Conservation (phyloP, 1,139 yeast genomes). For the Ogataea hybrid region DNA sequence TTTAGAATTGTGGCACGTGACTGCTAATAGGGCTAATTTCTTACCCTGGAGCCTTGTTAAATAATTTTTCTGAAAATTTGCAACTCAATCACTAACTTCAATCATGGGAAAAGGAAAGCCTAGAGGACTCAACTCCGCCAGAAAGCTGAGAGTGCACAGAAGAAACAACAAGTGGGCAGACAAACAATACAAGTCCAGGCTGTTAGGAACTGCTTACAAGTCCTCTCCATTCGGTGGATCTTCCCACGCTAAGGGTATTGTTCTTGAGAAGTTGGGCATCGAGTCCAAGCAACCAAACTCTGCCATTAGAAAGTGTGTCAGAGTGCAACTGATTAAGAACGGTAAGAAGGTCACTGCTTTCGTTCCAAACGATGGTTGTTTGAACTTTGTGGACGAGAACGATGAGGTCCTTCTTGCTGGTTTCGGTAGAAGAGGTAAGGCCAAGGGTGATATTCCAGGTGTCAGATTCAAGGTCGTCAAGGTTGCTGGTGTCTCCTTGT, state of each 20-base stretch:
- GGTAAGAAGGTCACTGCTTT: conserved; percentile 99
- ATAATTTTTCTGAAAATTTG: conserved; percentile 15
- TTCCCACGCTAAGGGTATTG: conserved; percentile 99
- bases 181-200: conserved; percentile 95
- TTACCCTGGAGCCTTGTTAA: conserved; percentile 7
- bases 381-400: conserved; percentile 99
- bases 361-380: conserved; percentile 99
- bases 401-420: conserved; percentile 99
- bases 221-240: conserved; percentile 99
- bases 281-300: conserved; percentile 99
- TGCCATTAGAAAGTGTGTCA: conserved; percentile 99
- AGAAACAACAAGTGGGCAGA: conserved; percentile 99
- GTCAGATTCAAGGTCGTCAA: conserved; percentile 99
- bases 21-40: conserved; percentile 1
- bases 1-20: conserved; percentile 5
- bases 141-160: conserved; percentile 99
- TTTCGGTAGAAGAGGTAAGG: conserved; percentile 99
- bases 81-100: conserved; percentile 12
- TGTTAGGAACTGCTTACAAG: conserved; percentile 99
- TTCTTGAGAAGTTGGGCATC: conserved; percentile 98
- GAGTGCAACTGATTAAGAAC: conserved; percentile 99
- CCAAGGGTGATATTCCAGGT: conserved; percentile 99
- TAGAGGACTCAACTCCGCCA: conserved; percentile 99
- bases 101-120: conserved; percentile 89
- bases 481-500: conserved; percentile 99